Conservation (phyloP, 306 rosid species). For the Fragaria iinumae region DNA sequence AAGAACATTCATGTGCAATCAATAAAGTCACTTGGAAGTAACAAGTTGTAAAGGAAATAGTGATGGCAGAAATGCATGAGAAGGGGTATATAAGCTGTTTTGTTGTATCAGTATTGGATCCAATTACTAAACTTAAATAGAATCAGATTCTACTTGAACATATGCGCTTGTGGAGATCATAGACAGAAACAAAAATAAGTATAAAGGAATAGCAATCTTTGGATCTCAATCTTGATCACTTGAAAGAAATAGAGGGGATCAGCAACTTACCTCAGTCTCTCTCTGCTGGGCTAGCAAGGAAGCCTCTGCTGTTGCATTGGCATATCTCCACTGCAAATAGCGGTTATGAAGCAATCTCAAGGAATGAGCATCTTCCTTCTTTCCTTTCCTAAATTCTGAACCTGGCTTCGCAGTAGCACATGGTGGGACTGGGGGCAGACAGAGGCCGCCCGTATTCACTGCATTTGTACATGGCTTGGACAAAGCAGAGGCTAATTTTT, state of each 20-base stretch:
- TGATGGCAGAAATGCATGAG: background rate
- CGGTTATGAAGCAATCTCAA: slow-evolving; percentile 65
- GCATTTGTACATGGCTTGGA: slow-evolving; percentile 33
- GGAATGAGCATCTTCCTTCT: slow-evolving; percentile 62
- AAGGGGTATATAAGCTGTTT: background rate
- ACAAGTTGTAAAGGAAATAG: background rate
- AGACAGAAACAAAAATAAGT: background rate
- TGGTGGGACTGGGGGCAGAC: slow-evolving; percentile 69
- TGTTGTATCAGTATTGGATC: background rate
- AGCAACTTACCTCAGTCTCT: slow-evolving; percentile 57
- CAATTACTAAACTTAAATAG: background rate
- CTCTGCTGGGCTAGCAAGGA: slow-evolving; percentile 49
- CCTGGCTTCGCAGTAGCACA: slow-evolving; percentile 41
- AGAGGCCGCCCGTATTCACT: slow-evolving; percentile 34
- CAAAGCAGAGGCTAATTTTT: slow-evolving; percentile 31
- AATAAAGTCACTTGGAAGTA: background rate
- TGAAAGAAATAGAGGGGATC: background rate
- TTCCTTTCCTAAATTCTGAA: slow-evolving; percentile 50
- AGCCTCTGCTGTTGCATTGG: slow-evolving; percentile 58
- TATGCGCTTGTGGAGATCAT: background rate
- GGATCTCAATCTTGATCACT: background rate
- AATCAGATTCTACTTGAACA: background rate
- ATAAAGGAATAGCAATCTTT: background rate
- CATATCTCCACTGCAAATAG: slow-evolving; percentile 70
- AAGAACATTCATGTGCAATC: background rate